Evolutionary conservation across 345 rosid genomes (phyloP), one percentile per base, ranked within the genome.

Genomic region (Diplotaxis tenuifolia): DNA sequence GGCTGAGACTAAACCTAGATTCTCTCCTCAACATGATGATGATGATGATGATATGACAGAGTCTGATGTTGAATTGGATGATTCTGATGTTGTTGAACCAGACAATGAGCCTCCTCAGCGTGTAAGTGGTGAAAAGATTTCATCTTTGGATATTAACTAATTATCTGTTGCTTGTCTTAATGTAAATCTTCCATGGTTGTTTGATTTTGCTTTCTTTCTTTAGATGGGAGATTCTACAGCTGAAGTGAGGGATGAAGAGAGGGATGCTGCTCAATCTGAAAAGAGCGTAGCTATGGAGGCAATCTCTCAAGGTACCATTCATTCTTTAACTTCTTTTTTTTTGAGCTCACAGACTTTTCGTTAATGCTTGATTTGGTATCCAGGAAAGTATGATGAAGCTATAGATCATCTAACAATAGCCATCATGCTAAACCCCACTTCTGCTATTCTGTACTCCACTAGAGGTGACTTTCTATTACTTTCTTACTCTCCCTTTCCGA

Each of bases 51-150:
- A 73, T 22, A 78, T 90, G 36, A 69, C 76, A 3, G 94, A 93
- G 80, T 89, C 97, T 79, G 96, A 89, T 82, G 68, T 90, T 65
- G 97, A 91, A 77, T 83, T 89, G 69, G 97, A 91, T 36, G 73
- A 86, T 27, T 65, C 86, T 57, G 90, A 85, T 79, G 85, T 85
- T 3, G 81, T 89, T 75, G 92, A 83, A 40, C 89, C 89, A 15
- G 98, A 91, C 72, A 80, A 84, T 65, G 87, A 89, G 71, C 87
- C 88, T 80, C 89, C 89, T 2, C 90, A 83, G 72, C 84, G 76
- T 84, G 96, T 93, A 62, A 16, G 77, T 22, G 45, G 34, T 53
- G 8, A 25, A 45, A n/a, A 50, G 23, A 50, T 58, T 4, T 9
- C 4, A 20, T 21, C 34, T 38, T 66, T 81, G 56, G 29, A 15